A percentile compares a stretch with the other conserved stretches of the same genome.
Conservation (phyloP, 208 protist species). For the Leishmania guyanensis region DNA sequence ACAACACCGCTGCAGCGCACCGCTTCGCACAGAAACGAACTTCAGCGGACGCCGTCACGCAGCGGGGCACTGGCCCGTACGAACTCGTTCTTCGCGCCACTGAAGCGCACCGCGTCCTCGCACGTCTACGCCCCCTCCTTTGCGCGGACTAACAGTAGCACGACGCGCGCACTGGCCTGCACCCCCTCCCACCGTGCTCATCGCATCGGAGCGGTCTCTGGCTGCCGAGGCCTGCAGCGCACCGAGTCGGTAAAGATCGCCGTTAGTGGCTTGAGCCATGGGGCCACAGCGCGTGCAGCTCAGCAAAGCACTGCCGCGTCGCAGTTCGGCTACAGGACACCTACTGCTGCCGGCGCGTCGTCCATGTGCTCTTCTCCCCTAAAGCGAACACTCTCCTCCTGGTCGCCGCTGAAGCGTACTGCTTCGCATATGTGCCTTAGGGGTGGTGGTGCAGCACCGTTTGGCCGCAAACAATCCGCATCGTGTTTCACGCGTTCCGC, state of each 20-base stretch:
- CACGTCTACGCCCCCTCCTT: not conserved
- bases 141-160: conserved; percentile 22
- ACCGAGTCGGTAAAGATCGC: conserved; percentile 15
- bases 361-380: not conserved
- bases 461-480: conserved; percentile 17
- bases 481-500: conserved; percentile 18
- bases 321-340: conserved; percentile 8
- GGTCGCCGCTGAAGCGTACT: conserved; percentile 33
- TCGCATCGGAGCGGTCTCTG: not conserved
- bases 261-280: not conserved
- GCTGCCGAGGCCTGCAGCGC: conserved; percentile 20
- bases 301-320: not conserved
- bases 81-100: conserved; percentile 17
- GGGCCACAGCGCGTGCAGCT: not conserved
- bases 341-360: not conserved
- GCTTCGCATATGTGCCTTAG: conserved; percentile 19
- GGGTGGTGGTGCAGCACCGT: not conserved
- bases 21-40: not conserved
- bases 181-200: conserved; percentile 13
- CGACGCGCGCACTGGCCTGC: conserved; percentile 4
- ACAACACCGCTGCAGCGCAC: conserved; percentile 27
- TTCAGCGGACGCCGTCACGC: conserved; percentile 25
- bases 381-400: not conserved
- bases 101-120: conserved; percentile 18
- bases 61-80: conserved; percentile 10